Evolutionary conservation across 2,329 filamentous ascomycete genomes (phyloP), one percentile per base, ranked within the genome.

Genomic region (Botrytis sinoallii): DNA sequence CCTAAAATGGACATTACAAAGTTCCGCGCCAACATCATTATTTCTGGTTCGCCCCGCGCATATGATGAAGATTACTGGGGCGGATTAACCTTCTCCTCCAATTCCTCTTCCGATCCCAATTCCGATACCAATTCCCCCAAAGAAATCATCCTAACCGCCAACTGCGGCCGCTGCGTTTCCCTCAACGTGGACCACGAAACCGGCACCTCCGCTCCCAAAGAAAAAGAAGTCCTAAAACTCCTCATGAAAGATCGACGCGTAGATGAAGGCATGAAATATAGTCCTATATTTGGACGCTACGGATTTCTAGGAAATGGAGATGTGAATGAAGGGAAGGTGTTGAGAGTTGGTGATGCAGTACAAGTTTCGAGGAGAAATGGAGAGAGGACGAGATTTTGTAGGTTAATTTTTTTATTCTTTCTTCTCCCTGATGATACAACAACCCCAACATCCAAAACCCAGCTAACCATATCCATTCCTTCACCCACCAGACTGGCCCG

Each of bases 11-110:
- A 91, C 71, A 88, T 92, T 80, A 87, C 86, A 57, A 92, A 91
- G 78, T 92, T 94, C 81, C 88, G 92, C 52, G 91, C 92, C 0
- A 94, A 93, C 80, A 87, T 94, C 65, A 89, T 94, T 1, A 82
- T 94, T 1, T 87, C 88, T 55, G 90, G 89, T 4, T 85, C 88
- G 7, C 81, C 82, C 16, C 16, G 44, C 0, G 82, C 88, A 1
- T 94, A 88, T 80, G 90, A 91, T 20, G 92, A 94, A 81, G 92
- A 94, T 80, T 93, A 87, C 79, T 94, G 91, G 92, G 87, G 84
- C 4, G 89, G 90, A 78, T 81, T 93, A 48, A 81, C 25, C 25
- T 52, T 52, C 25, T 52, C 10, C 48, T n/a, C 48, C 1, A 25
- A 12, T 20, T 52, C 46, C 22, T 3, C 59, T 12, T 48, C 46